These are phyloP conservation scores for Dioscorea cayenensis DNA, from an alignment of 116 monocot species.

Conservation along the genomic window DNA sequence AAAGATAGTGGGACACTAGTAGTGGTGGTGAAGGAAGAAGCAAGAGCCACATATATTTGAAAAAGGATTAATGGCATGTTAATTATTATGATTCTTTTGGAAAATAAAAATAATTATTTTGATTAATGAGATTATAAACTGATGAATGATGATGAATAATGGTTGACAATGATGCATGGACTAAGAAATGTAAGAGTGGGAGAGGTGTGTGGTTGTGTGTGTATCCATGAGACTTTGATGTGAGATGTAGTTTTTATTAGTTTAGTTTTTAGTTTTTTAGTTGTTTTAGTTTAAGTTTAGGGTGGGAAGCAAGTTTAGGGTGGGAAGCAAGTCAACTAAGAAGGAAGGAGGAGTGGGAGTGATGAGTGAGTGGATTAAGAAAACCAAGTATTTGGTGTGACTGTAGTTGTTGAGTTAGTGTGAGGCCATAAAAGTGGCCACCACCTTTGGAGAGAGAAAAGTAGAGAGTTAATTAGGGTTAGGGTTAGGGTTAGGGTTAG, in stretches of 20 bases:
- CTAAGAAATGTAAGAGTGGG: too few relatives aligned
- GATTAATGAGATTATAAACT: neutral
- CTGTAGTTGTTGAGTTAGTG: neutral
- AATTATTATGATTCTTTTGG: too few relatives aligned
- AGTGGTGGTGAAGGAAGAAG: neutral
- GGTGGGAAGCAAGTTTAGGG: neutral
- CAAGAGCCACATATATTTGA: neutral
- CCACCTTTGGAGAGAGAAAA: neutral
- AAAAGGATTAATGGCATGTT: neutral
- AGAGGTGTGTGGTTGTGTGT: too few relatives aligned
- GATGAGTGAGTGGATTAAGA: constrained; percentile 1
- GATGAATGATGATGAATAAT: too few relatives aligned
- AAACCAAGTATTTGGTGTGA: neutral
- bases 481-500: too few relatives aligned
- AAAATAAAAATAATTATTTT: neutral
- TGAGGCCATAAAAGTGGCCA: neutral
- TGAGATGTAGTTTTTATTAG: neutral
- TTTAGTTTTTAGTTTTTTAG: too few relatives aligned
- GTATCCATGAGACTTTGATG: too few relatives aligned
- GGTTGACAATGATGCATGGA: too few relatives aligned
- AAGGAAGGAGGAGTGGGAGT: neutral
- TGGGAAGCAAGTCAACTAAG: neutral
- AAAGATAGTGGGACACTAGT: too few relatives aligned
- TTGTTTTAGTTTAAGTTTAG: neutral
- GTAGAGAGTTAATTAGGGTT: too few relatives aligned